These are phyloP conservation scores for Pleurotus pulmonarius DNA, from an alignment of 768 basidiomycete genomes.

Conservation along the genomic window DNA sequence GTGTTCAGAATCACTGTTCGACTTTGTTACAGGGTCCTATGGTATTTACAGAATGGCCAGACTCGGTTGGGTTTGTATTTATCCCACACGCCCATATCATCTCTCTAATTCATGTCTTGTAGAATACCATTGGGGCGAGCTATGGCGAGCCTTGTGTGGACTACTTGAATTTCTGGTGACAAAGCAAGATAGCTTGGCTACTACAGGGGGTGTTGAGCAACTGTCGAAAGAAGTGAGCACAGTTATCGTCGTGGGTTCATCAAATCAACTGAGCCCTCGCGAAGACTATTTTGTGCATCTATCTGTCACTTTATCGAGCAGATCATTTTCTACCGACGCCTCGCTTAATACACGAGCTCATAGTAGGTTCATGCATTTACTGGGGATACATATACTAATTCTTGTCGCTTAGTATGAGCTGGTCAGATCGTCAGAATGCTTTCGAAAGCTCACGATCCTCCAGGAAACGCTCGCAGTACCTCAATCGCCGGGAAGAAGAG, in stretches of 20 bases:
- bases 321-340: constrained; percentile 55
- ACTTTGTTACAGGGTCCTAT: constrained; percentile 51
- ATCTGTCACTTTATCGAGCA: constrained; percentile 45
- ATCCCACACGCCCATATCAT: neutral
- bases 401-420: constrained; percentile 54
- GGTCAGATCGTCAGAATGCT: constrained; percentile 46
- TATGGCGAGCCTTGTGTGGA: constrained; percentile 57
- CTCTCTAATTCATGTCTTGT: neutral
- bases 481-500: constrained; percentile 17
- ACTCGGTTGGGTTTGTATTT: constrained; percentile 47
- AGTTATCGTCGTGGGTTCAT: neutral
- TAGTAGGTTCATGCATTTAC: constrained; percentile 38
- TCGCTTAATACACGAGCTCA: constrained; percentile 51
- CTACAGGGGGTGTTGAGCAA: constrained; percentile 49
- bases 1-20: constrained; percentile 25
- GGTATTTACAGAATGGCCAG: constrained; percentile 51
- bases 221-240: constrained; percentile 50
- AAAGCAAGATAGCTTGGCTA: constrained; percentile 50
- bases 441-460: constrained; percentile 44
- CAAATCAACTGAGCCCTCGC: neutral
- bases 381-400: constrained; percentile 1
- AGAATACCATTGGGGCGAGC: constrained; percentile 67
- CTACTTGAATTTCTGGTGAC: constrained; percentile 52
- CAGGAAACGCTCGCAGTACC: constrained; percentile 37
- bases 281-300: constrained; percentile 52